These are phyloP conservation scores for Eutypella sp. DNA, from an alignment of 2,329 filamentous ascomycete species.

Conservation along the genomic window DNA sequence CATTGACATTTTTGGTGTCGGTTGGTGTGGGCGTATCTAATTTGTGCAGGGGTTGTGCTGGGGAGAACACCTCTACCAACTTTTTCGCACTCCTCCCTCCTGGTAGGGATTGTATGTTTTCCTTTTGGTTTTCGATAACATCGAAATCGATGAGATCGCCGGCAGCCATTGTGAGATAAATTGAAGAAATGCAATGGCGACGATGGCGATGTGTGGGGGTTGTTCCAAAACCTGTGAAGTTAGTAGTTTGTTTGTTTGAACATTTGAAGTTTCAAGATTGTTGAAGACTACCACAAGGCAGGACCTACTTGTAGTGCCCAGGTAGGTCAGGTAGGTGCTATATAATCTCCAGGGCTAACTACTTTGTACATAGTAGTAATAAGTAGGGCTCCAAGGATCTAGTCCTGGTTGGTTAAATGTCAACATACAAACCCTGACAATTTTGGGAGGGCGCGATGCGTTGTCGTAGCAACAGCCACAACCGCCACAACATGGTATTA, in stretches of 20 bases:
- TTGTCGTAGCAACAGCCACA: slow-evolving; percentile 1
- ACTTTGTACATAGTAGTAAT: no score
- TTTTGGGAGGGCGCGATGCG: neutral
- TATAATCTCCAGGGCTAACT: no score
- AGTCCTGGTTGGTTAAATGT: no score
- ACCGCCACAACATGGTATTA: neutral
- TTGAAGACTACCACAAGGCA: neutral
- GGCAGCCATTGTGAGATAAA: slow-evolving; percentile 37
- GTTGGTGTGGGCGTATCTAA: slow-evolving; percentile 61
- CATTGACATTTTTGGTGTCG: slow-evolving; percentile 71
- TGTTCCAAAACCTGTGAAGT: slow-evolving; percentile 12
- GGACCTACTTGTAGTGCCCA: neutral
- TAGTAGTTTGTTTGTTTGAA: slow-evolving; percentile 19
- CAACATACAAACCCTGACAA: neutral
- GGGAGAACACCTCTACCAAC: slow-evolving; percentile 75
- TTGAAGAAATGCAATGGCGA: slow-evolving; percentile 15
- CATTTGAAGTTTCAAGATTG: no score
- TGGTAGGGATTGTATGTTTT: slow-evolving; percentile 93
- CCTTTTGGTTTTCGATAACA: slow-evolving; percentile 92
- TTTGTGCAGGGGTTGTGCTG: slow-evolving; percentile 55
- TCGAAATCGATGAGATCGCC: slow-evolving; percentile 70
- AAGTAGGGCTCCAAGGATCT: no score
- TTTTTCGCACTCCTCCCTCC: slow-evolving; percentile 84
- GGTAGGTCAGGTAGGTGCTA: no score
- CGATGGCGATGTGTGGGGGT: slow-evolving; percentile 6